A percentile compares a stretch with the other conserved stretches of the same genome.
phyloP scores from a whole-genome alignment of 1,139 yeast species.

The Sugiyamaella sp. region DNA sequence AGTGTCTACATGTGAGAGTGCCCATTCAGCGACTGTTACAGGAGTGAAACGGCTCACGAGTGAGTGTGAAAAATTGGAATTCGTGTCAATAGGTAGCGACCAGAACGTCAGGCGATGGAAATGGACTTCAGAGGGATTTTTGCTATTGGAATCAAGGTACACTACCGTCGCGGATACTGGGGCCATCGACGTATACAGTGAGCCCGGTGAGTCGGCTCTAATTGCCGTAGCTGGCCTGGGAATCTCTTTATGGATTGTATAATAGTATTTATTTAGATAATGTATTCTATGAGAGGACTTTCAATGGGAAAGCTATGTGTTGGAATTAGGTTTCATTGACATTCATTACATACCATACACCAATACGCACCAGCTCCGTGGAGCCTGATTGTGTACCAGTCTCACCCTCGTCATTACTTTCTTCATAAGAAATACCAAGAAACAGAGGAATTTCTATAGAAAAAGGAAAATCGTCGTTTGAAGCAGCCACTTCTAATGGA shows the following conservation, averaged over 20 bases:
- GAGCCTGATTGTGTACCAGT: background rate
- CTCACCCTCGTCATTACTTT: background rate
- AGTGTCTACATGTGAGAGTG: slow-evolving; percentile 49
- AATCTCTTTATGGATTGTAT: slow-evolving; percentile 17
- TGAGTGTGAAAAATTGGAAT: slow-evolving; percentile 33
- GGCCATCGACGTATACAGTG: slow-evolving; percentile 45
- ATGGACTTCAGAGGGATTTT: slow-evolving; percentile 28
- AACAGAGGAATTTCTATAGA: slow-evolving; percentile 32
- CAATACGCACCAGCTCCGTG: slow-evolving; percentile 3
- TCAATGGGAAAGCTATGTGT: no score
- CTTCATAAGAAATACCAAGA: slow-evolving; percentile 26
- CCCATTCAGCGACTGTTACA: slow-evolving; percentile 89
- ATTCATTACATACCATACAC: slow-evolving; percentile 15
- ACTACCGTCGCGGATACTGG: slow-evolving; percentile 94
- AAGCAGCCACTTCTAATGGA: slow-evolving; percentile 27
- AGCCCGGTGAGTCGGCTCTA: background rate
- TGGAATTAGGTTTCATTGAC: background rate
- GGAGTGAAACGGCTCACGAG: slow-evolving; percentile 47
- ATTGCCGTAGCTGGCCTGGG: slow-evolving; percentile 18
- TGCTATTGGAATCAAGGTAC: slow-evolving; percentile 51
- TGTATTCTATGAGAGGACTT: no score
- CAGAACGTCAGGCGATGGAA: slow-evolving; percentile 75
- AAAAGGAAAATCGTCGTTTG: background rate
- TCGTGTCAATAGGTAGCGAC: slow-evolving; percentile 69
- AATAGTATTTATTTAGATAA: background rate